phyloP scores from a whole-genome alignment of 2,329 filamentous ascomycete species.

The Neurospora crassa region DNA sequence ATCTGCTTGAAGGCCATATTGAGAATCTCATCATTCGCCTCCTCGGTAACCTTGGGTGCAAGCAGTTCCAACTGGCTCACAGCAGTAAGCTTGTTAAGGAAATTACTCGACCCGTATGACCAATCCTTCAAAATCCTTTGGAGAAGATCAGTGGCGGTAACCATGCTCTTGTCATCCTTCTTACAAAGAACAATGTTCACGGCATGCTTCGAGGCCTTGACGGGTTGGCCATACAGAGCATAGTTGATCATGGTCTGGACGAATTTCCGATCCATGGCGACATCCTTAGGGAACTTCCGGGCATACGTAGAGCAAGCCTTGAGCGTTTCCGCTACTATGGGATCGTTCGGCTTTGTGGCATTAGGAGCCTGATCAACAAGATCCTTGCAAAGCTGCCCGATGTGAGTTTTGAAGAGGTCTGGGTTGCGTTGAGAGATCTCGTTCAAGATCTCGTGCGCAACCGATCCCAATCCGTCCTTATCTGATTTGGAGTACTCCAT shows the following conservation, averaged over 20 bases:
- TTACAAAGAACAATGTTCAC: conserved; percentile 80
- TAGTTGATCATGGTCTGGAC: conserved; percentile 73
- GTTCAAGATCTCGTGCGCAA: conserved; percentile 81
- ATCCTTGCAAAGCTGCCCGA: conserved; percentile 82
- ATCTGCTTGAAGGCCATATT: conserved; percentile 69
- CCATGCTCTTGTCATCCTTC: conserved; percentile 61
- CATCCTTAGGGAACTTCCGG: conserved; percentile 72
- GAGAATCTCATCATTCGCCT: conserved; percentile 66
- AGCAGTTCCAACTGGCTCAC: conserved; percentile 69
- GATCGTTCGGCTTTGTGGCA: conserved; percentile 55
- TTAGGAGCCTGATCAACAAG: conserved; percentile 73
- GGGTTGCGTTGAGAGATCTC: conserved; percentile 87
- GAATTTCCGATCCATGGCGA: conserved; percentile 74
- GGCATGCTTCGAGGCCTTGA: conserved; percentile 84
- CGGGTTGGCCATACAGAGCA: conserved; percentile 70
- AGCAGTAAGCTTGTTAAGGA: conserved; percentile 63
- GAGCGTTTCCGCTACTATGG: conserved; percentile 74
- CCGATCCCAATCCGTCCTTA: conserved; percentile 63
- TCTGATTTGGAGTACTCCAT: conserved; percentile 81
- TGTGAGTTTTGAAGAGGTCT: conserved; percentile 84
- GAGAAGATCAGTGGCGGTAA: conserved; percentile 77
- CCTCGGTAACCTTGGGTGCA: conserved; percentile 61
- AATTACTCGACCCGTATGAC: conserved; percentile 62
- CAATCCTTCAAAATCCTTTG: conserved; percentile 66
- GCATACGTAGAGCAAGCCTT: conserved; percentile 93